Evolutionary conservation across 75 land plant species (phyloP).

Genomic region (Ceratopteris richardii): DNA sequence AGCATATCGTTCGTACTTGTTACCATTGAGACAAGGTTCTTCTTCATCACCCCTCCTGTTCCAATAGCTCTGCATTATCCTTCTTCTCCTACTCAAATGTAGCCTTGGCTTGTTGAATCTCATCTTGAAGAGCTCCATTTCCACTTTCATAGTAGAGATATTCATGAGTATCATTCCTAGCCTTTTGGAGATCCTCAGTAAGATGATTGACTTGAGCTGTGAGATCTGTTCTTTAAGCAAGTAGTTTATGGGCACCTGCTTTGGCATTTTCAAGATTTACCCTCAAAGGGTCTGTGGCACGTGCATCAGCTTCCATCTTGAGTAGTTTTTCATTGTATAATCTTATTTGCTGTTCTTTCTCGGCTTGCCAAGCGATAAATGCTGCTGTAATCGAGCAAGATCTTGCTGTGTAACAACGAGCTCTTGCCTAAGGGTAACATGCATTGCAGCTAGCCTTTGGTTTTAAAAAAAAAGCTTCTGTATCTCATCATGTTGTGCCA

Average conservation of each 20-base stretch:
- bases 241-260: constrained; percentile 49
- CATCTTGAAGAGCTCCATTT: constrained; percentile 64
- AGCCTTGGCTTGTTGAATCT: constrained; percentile 60
- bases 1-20: constrained; percentile 67
- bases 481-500: constrained; percentile 67
- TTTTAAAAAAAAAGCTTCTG: constrained; percentile 59
- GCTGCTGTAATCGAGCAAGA: constrained; percentile 51
- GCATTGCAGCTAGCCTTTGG: constrained; percentile 76
- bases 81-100: constrained; percentile 68
- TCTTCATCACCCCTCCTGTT: constrained; percentile 64
- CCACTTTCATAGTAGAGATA: constrained; percentile 50
- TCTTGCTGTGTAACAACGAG: constrained; percentile 74
- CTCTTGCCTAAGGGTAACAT: constrained; percentile 57
- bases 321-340: constrained; percentile 41
- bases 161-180: constrained; percentile 49
- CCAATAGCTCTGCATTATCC: constrained; percentile 45
- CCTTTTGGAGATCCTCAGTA: constrained; percentile 53
- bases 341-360: constrained; percentile 63
- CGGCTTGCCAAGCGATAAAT: constrained; percentile 40
- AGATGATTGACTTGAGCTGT: constrained; percentile 39
- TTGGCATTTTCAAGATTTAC: constrained; percentile 47
- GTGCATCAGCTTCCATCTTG: constrained; percentile 57
- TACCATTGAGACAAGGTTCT: constrained; percentile 63
- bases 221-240: constrained; percentile 53
- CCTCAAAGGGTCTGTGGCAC: constrained; percentile 45